Base-by-base conservation (phyloP, 192 early-diverging fungal species). In the Entophlyctis helioformis region DNA sequence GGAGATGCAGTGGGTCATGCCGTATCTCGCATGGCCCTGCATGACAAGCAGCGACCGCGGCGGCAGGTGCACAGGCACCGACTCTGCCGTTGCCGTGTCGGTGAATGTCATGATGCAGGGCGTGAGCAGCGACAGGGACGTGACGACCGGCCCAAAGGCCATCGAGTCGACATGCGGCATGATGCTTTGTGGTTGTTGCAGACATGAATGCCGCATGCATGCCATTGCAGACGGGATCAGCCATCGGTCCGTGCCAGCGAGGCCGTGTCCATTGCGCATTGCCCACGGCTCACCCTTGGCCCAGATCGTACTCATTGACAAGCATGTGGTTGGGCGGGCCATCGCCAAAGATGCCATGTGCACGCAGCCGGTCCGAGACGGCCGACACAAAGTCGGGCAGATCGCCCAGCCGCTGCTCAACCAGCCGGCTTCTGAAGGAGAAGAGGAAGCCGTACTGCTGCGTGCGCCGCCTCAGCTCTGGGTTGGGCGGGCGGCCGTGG, bases 371-470 rank as follows among this genome's bases (percentile, higher is more conserved):
- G 11, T 32, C 23, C 1, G 74, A 61, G 15, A 79, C n/a, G 16
- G 54, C 48, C 19, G 63, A 36, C 13, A 69, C 40, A 57, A 67
- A 69, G 3, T 33, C 31, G 25, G 81, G 81, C 10, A 83, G 53
- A 20, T 60, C 41, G 12, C 72, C 76, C 40, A 75, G 60, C 25
- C 74, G 49, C 21, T 71, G 44, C 13, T 70, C 61, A 11, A 81
- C 51, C 19, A 59, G 63, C 39, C 80, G 78, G 1, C 45, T 46
- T 27, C 36, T 15, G 24, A 57, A 62, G 5, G 42, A 42, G 42
- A 83, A 85, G 13, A 71, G 49, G 40, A 71, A 56, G 2, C 83
- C 83, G 53, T 78, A 83, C 42, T 83, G 81, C 48, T 80, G 78
- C 6, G 81, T 81, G 21, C 83, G 56, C 39, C 83, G 51, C 34